Evolutionary conservation across 2,329 filamentous ascomycete genomes (phyloP).

Genomic region (Hymenoscyphus salicellus): DNA sequence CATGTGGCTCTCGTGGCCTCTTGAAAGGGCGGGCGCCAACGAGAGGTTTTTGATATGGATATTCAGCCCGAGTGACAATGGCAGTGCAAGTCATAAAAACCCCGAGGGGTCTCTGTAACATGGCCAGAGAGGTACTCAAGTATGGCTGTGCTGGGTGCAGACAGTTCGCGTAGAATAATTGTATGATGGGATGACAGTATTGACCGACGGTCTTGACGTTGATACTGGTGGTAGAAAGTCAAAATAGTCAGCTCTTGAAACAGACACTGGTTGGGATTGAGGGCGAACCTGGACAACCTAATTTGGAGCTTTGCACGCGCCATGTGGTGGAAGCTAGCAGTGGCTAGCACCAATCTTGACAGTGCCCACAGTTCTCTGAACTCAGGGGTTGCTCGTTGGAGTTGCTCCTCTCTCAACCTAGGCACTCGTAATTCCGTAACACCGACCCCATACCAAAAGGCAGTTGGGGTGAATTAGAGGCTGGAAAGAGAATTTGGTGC

Average conservation of each 20-base stretch:
- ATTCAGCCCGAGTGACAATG: background rate
- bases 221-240: background rate
- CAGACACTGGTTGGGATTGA: background rate
- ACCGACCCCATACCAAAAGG: background rate
- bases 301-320: background rate
- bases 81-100: background rate
- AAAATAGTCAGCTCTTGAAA: background rate
- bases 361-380: background rate
- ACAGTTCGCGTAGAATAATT: no score
- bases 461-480: background rate
- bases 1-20: background rate
- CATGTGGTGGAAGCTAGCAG: background rate
- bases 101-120: background rate
- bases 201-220: background rate
- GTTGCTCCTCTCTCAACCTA: background rate
- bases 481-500: no score
- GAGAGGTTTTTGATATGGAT: background rate
- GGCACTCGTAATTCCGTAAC: background rate
- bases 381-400: background rate
- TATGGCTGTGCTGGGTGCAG: no score
- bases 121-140: no score
- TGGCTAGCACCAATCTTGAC: background rate
- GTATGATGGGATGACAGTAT: no score
- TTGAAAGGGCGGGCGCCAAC: background rate
- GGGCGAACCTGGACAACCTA: background rate